Base-by-base conservation (phyloP, 1,284 basidiomycete species). In the Omphalotus olearius region DNA sequence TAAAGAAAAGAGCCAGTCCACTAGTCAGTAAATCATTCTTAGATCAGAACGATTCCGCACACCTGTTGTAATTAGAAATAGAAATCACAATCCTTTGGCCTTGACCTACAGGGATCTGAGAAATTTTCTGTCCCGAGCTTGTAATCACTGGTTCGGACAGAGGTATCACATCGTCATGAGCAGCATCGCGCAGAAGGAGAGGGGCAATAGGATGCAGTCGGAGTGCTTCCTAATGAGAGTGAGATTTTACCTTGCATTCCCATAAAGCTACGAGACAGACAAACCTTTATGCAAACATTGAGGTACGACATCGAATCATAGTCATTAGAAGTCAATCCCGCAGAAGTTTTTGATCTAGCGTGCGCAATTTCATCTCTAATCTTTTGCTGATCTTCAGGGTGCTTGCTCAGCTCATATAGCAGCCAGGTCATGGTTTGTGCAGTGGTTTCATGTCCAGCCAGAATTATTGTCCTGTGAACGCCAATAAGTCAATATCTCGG, bases 221-320 rank as follows among this genome's bases (percentile, higher is more conserved):
- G 4, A 66, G 56, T n/a, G 51, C 52, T 53, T 66, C 64, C 63
- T 66, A 51, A 4, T 40, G 26, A 36, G 17, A 18, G 6, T 1
- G 16, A 23, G 13, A 30, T 35, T 26, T 17, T 4, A 36, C 18
- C 20, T 14, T 28, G 14, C 17, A 13, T 38, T 36, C 23, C 38
- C 23, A 36, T 14, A 26, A n/a, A 23, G 23, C 5, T 23, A 23
- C 5, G 23, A 23, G 23, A 5, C 23, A 23, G 23, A 23, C 38
- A 33, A 25, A 64, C 64, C 56, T 66, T 66, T 38, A 67, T 57
- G 7, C 56, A 53, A 10, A 63, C 64, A 20, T 58, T 59, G 14
- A 58, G 54, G 41, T 52, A 62, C 20, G 54, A 51, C 66, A 71
- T 63, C 3, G 51, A 53, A 38, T 69, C 67, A 5, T 68, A 58